Evolutionary conservation across 2,329 filamentous ascomycete species (phyloP).

Genomic region (Cercospora sesami): DNA sequence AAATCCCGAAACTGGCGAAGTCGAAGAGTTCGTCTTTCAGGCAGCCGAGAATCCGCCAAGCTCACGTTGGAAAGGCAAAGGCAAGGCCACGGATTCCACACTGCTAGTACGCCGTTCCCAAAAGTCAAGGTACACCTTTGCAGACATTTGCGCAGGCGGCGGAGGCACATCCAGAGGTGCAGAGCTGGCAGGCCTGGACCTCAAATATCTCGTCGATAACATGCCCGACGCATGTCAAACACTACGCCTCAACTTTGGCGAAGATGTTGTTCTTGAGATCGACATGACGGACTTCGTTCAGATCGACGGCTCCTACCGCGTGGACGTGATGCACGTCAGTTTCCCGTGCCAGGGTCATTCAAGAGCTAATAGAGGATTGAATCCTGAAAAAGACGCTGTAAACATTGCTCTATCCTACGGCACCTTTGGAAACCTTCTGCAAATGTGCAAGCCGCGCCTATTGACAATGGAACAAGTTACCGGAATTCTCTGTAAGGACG

Average conservation of each 20-base stretch:
- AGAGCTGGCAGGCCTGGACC: conserved; percentile 55
- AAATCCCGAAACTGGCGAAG: background rate
- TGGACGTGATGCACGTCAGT: background rate
- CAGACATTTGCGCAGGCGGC: conserved; percentile 70
- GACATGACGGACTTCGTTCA: background rate
- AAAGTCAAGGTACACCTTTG: background rate
- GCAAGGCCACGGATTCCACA: background rate
- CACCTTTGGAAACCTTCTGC: conserved; percentile 50
- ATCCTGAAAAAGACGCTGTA: conserved; percentile 57
- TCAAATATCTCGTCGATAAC: conserved; percentile 59
- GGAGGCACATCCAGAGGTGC: conserved; percentile 71
- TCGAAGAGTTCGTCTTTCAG: background rate
- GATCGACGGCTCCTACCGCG: background rate
- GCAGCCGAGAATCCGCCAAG: background rate
- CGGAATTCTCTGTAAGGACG: conserved; percentile 46
- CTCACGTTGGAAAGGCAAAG: background rate
- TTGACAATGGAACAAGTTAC: conserved; percentile 79
- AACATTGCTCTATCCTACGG: conserved; percentile 62
- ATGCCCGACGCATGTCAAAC: conserved; percentile 26
- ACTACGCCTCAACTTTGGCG: background rate
- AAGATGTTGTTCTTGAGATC: background rate
- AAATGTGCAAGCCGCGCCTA: conserved; percentile 62
- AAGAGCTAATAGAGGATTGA: conserved; percentile 61
- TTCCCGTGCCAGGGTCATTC: background rate
- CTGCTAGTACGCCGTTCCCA: too few species aligned